A percentile compares a stretch with the other conserved stretches of the same genome.
Evolutionary conservation across 1,139 yeast genomes (phyloP).

Genomic region (Taphrina populina): DNA sequence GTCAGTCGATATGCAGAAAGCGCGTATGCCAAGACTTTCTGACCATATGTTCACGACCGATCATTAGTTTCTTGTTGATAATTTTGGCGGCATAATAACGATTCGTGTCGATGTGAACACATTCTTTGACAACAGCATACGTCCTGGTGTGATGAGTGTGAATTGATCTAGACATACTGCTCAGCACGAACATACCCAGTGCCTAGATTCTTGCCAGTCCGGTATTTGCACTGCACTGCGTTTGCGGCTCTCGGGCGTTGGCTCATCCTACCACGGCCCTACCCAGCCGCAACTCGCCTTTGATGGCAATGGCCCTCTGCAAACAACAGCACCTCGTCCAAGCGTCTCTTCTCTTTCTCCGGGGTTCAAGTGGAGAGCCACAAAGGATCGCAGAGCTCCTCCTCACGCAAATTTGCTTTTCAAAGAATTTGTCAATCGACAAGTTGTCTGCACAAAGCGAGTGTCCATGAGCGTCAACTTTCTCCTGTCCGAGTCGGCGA

Average conservation of each 20-base stretch:
- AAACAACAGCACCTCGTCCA: too few relatives aligned
- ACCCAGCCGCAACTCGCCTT: too few relatives aligned
- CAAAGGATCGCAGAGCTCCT: too few relatives aligned
- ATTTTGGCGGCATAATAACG: conserved; percentile 49
- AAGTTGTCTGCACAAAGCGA: too few relatives aligned
- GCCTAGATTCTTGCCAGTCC: conserved; percentile 26
- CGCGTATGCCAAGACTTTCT: too few relatives aligned
- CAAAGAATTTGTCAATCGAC: too few relatives aligned
- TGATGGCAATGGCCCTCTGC: too few relatives aligned
- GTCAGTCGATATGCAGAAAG: too few relatives aligned
- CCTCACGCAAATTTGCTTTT: too few relatives aligned
- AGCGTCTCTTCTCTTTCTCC: too few relatives aligned
- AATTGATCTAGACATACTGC: neutral
- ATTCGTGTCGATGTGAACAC: conserved; percentile 47
- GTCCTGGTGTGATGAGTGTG: conserved; percentile 7
- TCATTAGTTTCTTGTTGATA: conserved; percentile 49
- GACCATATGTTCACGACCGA: conserved; percentile 51
- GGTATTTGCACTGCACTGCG: conserved; percentile 17
- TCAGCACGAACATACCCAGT: conserved; percentile 19
- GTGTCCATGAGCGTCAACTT: conserved; percentile 28
- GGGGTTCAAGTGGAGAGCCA: too few relatives aligned
- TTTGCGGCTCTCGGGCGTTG: conserved; percentile 1
- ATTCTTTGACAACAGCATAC: conserved; percentile 43
- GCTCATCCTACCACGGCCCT: neutral
- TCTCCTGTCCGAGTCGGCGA: conserved; percentile 93